Evolutionary conservation across 1,284 basidiomycete species (phyloP).

Genomic region (Ganoderma sp.): DNA sequence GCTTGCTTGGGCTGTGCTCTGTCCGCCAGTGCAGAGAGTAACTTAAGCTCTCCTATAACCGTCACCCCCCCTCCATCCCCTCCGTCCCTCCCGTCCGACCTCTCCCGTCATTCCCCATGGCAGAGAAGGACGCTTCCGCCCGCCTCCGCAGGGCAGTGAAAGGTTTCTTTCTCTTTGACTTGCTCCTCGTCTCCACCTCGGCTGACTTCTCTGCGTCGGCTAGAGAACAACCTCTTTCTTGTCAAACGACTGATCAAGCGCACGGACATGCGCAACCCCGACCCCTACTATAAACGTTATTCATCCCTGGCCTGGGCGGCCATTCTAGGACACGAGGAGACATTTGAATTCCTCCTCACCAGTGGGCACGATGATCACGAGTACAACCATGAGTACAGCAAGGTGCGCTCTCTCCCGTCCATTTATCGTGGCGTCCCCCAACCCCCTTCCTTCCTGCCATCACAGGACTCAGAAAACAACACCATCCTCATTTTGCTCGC

Average conservation of each 20-base stretch:
- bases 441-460: not conserved
- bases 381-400: conserved; percentile 55
- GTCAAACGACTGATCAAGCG: conserved; percentile 81
- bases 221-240: conserved; percentile 91
- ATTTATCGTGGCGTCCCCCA: conserved; percentile 15
- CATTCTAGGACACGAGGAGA: conserved; percentile 83
- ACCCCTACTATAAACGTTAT: conserved; percentile 72
- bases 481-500: conserved; percentile 90
- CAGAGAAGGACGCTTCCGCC: conserved; percentile 78
- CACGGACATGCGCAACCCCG: conserved; percentile 89
- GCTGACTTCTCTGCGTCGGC: conserved; percentile 23
- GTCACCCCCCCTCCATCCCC: conserved; percentile 22
- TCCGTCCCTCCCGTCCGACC: conserved; percentile 16
- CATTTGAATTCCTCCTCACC: conserved; percentile 85
- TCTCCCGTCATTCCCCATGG: conserved; percentile 52
- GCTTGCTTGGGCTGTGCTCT: conserved; percentile 35
- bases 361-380: conserved; percentile 91
- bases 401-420: conserved; percentile 56
- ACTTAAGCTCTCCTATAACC: conserved; percentile 27
- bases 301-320: conserved; percentile 92
- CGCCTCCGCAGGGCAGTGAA: conserved; percentile 81
- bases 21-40: conserved; percentile 26
- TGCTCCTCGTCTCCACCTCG: conserved; percentile 31
- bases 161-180: conserved; percentile 49
- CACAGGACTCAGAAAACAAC: conserved; percentile 86